phyloP scores from a whole-genome alignment of 1,284 basidiomycete genomes.

The Bondarzewia mesenterica region DNA sequence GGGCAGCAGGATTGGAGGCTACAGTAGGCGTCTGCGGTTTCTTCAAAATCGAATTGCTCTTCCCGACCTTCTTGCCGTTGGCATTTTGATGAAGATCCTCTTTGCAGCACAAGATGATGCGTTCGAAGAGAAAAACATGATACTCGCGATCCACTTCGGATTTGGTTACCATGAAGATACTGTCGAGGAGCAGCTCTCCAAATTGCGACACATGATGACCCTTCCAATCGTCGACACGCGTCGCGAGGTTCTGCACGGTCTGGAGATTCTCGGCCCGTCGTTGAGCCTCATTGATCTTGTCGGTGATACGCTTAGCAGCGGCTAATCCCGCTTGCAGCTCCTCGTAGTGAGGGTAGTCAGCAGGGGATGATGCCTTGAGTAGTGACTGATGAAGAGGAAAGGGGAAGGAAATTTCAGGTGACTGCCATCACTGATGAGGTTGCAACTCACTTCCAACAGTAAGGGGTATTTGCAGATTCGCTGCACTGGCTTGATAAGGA shows the following conservation, averaged over 20 bases:
- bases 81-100: slow-evolving; percentile 43
- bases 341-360: slow-evolving; percentile 66
- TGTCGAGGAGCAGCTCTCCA: slow-evolving; percentile 88
- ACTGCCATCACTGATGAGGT: slow-evolving; percentile 5
- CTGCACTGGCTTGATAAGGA: slow-evolving; percentile 78
- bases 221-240: slow-evolving; percentile 98
- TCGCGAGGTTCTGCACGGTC: slow-evolving; percentile 84
- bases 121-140: slow-evolving; percentile 97
- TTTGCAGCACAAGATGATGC: slow-evolving; percentile 98
- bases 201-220: slow-evolving; percentile 94
- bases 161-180: slow-evolving; percentile 94
- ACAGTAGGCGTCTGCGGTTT: slow-evolving; percentile 47
- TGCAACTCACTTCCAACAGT: slow-evolving; percentile 43
- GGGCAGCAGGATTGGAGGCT: slow-evolving; percentile 32
- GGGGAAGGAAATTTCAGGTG: slow-evolving; percentile 10
- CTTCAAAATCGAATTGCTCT: slow-evolving; percentile 73
- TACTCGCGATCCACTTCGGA: slow-evolving; percentile 96
- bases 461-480: slow-evolving; percentile 75
- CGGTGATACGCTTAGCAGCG: slow-evolving; percentile 88
- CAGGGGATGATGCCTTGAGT: slow-evolving; percentile 65
- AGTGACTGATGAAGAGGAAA: slow-evolving; percentile 42
- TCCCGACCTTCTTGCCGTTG: slow-evolving; percentile 53
- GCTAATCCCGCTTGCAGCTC: slow-evolving; percentile 82
- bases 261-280: slow-evolving; percentile 80
- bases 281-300: slow-evolving; percentile 94